A percentile compares a stretch with the other conserved stretches of the same genome.
Evolutionary conservation across 2,329 filamentous ascomycete species (phyloP).

Genomic region (Pyricularia sp.): DNA sequence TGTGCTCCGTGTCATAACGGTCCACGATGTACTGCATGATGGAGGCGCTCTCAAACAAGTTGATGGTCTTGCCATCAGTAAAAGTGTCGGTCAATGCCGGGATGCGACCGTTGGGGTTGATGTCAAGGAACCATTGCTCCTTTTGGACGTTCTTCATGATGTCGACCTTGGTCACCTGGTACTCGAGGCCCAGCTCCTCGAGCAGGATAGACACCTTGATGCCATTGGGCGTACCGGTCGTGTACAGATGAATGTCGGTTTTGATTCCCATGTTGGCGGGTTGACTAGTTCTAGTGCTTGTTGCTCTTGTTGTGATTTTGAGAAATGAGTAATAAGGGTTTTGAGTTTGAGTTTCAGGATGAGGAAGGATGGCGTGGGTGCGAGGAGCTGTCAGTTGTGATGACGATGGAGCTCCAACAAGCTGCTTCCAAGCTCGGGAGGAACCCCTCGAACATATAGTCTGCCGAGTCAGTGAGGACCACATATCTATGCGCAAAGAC

Average conservation of each 20-base stretch:
- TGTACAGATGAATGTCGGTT: conserved; percentile 73
- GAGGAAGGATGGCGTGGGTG: not conserved
- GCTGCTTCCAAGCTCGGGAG: not conserved
- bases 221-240: conserved; percentile 75
- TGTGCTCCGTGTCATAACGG: conserved; percentile 72
- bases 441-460: not conserved
- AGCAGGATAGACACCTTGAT: conserved; percentile 83
- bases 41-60: conserved; percentile 73
- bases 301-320: not conserved
- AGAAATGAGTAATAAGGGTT: not conserved
- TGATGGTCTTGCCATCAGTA: conserved; percentile 61
- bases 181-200: conserved; percentile 77
- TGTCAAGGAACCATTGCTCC: conserved; percentile 76
- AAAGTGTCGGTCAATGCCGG: conserved; percentile 78
- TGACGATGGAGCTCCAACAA: not conserved
- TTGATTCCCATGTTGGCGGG: conserved; percentile 12
- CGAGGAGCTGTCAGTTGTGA: not conserved
- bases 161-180: conserved; percentile 65
- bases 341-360: not conserved
- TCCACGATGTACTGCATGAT: conserved; percentile 81
- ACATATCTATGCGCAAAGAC: not conserved
- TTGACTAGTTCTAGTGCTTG: conserved; percentile 2
- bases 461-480: not conserved
- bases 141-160: conserved; percentile 68
- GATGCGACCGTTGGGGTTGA: conserved; percentile 90